These are phyloP conservation scores for Colletotrichum limetticola DNA, from an alignment of 2,329 filamentous ascomycete species.

Conservation along the genomic window DNA sequence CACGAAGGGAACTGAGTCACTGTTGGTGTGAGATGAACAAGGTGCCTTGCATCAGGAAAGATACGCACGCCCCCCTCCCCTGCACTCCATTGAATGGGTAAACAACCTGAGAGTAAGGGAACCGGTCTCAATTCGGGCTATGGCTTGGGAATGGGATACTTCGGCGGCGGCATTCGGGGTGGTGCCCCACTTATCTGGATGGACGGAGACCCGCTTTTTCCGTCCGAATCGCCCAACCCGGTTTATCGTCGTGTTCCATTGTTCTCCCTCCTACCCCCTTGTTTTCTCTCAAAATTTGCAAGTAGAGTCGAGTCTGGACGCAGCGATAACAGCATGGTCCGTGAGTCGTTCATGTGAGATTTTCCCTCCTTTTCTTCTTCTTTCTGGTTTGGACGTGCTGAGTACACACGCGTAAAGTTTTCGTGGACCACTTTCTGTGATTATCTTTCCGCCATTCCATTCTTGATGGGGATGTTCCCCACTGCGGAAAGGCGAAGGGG, in stretches of 20 bases:
- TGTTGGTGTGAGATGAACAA: neutral
- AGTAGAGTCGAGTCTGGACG: neutral
- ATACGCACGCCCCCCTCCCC: neutral
- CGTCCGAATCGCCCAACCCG: conserved; percentile 25
- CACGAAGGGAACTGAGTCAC: neutral
- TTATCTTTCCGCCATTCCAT: neutral
- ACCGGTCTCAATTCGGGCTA: conserved; percentile 30
- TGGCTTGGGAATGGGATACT: neutral
- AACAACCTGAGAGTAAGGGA: neutral
- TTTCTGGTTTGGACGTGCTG: neutral
- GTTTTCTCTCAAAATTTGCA: neutral
- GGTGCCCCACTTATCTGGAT: neutral
- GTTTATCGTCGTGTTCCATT: neutral
- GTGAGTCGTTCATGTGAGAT: conserved; percentile 15
- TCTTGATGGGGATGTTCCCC: neutral
- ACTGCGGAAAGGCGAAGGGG: neutral
- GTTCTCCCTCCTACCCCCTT: no score
- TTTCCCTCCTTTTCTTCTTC: neutral
- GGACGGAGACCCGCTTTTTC: conserved; percentile 15
- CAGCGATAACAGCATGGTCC: neutral
- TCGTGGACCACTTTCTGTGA: neutral
- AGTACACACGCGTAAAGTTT: neutral
- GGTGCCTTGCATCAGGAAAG: neutral
- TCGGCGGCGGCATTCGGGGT: conserved; percentile 33
- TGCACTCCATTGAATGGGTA: no score